Percentiles rank a stretch among this genome's conserved stretches.
phyloP scores from a whole-genome alignment of 2,329 filamentous ascomycete genomes.

The Metarhizium anisopliae region DNA sequence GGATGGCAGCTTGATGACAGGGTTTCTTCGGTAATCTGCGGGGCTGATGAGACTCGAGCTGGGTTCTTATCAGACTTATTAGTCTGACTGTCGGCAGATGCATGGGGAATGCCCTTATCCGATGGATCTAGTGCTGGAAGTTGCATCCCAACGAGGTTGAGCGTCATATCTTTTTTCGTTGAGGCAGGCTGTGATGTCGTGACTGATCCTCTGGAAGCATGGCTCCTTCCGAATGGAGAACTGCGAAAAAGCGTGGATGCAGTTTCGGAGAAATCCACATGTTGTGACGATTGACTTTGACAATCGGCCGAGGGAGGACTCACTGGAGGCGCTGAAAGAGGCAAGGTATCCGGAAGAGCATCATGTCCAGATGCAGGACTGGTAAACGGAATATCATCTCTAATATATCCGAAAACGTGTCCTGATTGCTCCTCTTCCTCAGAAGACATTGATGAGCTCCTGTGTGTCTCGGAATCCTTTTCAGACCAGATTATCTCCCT shows the following conservation, averaged over 20 bases:
- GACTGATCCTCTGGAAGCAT: constrained; percentile 3
- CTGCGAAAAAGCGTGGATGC: constrained; percentile 23
- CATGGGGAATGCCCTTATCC: neutral
- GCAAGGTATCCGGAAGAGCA: constrained; percentile 22
- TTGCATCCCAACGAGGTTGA: neutral
- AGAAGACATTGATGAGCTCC: constrained; percentile 19
- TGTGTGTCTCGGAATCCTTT: constrained; percentile 15
- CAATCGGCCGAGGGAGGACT: neutral
- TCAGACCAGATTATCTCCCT: constrained; percentile 21
- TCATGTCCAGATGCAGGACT: constrained; percentile 15
- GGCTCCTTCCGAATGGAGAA: constrained; percentile 14
- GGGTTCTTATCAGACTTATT: neutral
- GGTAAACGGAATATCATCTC: constrained; percentile 17
- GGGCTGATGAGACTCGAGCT: neutral
- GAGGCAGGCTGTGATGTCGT: constrained; percentile 3
- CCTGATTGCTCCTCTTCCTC: constrained; percentile 9
- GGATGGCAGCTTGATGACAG: neutral
- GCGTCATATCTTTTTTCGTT: neutral
- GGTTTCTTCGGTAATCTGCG: neutral
- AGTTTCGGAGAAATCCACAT: constrained; percentile 26
- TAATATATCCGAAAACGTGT: constrained; percentile 16
- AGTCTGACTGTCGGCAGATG: neutral
- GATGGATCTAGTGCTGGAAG: neutral
- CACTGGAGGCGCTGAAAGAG: constrained; percentile 12
- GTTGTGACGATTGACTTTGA: neutral